A percentile compares a stretch with the other conserved stretches of the same genome.
phyloP scores from a whole-genome alignment of 164 flowering plant genomes.

The Aristolochia californica region DNA sequence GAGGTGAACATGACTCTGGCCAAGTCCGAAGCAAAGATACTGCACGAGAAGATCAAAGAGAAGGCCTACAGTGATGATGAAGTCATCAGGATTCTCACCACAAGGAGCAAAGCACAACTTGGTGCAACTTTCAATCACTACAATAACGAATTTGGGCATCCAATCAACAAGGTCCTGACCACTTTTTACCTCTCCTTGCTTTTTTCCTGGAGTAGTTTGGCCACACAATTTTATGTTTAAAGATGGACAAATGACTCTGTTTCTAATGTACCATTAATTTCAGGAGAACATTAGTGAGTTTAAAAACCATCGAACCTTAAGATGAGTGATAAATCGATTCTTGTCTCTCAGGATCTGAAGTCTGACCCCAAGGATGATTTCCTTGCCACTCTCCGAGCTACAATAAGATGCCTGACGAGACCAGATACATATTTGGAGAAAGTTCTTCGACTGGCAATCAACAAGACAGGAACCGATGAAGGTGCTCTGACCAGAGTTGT shows the following conservation, averaged over 20 bases:
- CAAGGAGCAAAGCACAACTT: conserved; percentile 90
- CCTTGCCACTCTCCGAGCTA: conserved; percentile 31
- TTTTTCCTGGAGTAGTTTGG: no score
- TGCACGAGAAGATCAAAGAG: conserved; percentile 40
- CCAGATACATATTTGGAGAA: conserved; percentile 63
- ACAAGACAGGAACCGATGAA: conserved; percentile 62
- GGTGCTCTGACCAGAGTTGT: conserved; percentile 70
- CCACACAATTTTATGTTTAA: no score
- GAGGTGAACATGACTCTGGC: conserved; percentile 61
- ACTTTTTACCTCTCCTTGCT: background rate
- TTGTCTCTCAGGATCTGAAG: conserved; percentile 36
- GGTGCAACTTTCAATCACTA: conserved; percentile 65
- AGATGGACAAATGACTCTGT: no score
- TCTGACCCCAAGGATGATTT: conserved; percentile 38
- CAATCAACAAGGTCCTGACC: conserved; percentile 45
- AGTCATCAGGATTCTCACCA: conserved; percentile 53
- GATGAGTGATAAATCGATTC: no score
- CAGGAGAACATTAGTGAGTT: background rate
- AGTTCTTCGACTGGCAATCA: conserved; percentile 49
- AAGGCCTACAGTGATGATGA: conserved; percentile 58
- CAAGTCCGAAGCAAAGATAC: conserved; percentile 57
- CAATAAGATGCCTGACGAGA: conserved; percentile 41
- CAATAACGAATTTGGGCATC: conserved; percentile 45
- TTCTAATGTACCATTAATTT: background rate
- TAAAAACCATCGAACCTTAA: background rate